These are phyloP conservation scores for Colletotrichum gigasporum DNA, from an alignment of 2,329 filamentous ascomycete genomes.

Conservation along the genomic window DNA sequence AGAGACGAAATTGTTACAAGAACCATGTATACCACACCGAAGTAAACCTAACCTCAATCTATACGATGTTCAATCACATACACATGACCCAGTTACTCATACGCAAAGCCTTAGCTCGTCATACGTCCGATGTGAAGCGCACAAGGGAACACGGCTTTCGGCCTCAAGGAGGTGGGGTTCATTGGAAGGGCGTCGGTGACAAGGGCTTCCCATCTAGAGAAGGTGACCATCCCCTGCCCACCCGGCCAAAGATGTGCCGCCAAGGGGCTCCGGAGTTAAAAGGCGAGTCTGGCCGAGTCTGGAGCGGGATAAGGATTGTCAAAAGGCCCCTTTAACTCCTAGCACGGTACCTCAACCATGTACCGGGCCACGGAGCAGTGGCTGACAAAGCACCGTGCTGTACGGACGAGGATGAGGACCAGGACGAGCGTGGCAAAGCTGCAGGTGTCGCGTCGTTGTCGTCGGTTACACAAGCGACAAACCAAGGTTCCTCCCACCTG, in stretches of 20 bases:
- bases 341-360: not conserved
- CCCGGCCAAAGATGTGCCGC: not conserved
- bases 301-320: not conserved
- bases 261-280: not conserved
- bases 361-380: not conserved
- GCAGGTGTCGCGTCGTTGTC: not conserved
- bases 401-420: not conserved
- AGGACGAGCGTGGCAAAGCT: not conserved
- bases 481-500: not conserved
- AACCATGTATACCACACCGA: not conserved
- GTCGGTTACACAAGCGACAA: not conserved
- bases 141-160: no score
- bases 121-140: no score
- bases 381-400: not conserved
- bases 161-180: no score
- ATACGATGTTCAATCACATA: not conserved
- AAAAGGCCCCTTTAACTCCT: not conserved
- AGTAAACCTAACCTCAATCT: not conserved
- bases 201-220: no score
- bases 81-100: no score
- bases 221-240: not conserved
- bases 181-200: no score
- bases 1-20: not conserved
- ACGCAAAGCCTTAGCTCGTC: no score
- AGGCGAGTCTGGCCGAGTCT: not conserved